phyloP scores from a whole-genome alignment of 2,329 filamentous ascomycete species.

The Phialophora macrospora region DNA sequence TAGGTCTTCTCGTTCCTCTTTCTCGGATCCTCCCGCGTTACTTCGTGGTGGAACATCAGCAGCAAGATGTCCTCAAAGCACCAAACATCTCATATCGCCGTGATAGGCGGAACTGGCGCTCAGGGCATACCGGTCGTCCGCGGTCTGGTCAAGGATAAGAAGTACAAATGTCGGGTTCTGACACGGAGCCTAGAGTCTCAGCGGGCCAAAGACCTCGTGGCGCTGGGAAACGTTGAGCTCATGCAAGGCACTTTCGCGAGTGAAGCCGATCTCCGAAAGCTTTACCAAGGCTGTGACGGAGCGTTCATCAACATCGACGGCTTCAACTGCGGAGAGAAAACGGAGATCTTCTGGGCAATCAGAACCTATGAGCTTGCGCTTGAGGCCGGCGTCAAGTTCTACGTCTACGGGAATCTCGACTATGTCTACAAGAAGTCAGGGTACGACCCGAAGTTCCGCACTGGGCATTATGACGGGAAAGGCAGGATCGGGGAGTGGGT shows the following conservation, averaged over 20 bases:
- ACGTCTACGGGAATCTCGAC: slow-evolving; percentile 58
- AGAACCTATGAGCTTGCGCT: slow-evolving; percentile 47
- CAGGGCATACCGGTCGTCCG: slow-evolving; percentile 57
- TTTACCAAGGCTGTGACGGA: slow-evolving; percentile 54
- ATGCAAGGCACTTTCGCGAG: slow-evolving; percentile 56
- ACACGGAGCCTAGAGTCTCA: slow-evolving; percentile 53
- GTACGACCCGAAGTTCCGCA: slow-evolving; percentile 53
- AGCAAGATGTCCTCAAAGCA: slow-evolving; percentile 31
- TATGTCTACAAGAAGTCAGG: slow-evolving; percentile 56
- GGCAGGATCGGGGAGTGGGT: slow-evolving; percentile 55
- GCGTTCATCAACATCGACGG: slow-evolving; percentile 62
- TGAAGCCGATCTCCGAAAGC: slow-evolving; percentile 52
- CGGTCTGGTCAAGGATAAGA: slow-evolving; percentile 45
- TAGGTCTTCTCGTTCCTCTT: slow-evolving; percentile 3
- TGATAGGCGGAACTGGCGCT: slow-evolving; percentile 59
- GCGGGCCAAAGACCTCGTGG: slow-evolving; percentile 51
- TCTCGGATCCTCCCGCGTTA: neutral
- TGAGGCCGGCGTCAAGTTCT: slow-evolving; percentile 48
- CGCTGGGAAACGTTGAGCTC: slow-evolving; percentile 55
- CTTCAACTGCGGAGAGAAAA: slow-evolving; percentile 60
- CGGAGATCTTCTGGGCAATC: slow-evolving; percentile 55
- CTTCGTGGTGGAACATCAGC: neutral
- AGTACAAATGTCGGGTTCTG: slow-evolving; percentile 54
- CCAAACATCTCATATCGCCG: slow-evolving; percentile 33
- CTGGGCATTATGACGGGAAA: slow-evolving; percentile 57